Conservation (phyloP, 2,329 filamentous ascomycete genomes). For the Lasiodiplodia citricola region DNA sequence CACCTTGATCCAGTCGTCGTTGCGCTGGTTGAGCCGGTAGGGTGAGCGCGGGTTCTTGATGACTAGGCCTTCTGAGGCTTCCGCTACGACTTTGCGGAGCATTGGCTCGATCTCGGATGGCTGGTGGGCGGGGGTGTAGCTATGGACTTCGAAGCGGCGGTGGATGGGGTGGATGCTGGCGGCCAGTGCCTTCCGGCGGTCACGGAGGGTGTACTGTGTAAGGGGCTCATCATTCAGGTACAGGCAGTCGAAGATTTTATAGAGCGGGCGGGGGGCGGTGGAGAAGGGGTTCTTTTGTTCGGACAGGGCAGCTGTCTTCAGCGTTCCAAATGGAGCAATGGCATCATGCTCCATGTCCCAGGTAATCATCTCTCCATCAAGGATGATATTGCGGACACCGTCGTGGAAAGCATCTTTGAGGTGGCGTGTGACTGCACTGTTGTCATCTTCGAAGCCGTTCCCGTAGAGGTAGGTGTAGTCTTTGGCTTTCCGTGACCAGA, state of each 20-base stretch:
- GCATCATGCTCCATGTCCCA: constrained; percentile 89
- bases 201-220: constrained; percentile 80
- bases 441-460: constrained; percentile 72
- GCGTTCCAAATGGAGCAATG: constrained; percentile 85
- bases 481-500: constrained; percentile 96
- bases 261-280: constrained; percentile 74
- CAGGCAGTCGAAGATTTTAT: constrained; percentile 88
- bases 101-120: constrained; percentile 77
- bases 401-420: constrained; percentile 76
- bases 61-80: constrained; percentile 87
- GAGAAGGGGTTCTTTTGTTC: constrained; percentile 75
- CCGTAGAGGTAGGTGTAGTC: constrained; percentile 97
- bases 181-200: constrained; percentile 77
- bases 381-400: constrained; percentile 82
- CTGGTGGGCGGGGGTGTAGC: constrained; percentile 68
- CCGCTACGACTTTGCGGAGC: constrained; percentile 81
- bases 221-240: constrained; percentile 82
- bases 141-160: constrained; percentile 82
- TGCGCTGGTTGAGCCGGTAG: constrained; percentile 86
- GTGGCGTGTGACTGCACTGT: constrained; percentile 79
- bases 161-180: constrained; percentile 71
- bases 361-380: constrained; percentile 98
- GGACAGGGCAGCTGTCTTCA: constrained; percentile 86
- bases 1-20: constrained; percentile 97
- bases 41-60: constrained; percentile 89